Conservation (phyloP, 768 basidiomycete species). For the Pulveroboletus ravenelii region DNA sequence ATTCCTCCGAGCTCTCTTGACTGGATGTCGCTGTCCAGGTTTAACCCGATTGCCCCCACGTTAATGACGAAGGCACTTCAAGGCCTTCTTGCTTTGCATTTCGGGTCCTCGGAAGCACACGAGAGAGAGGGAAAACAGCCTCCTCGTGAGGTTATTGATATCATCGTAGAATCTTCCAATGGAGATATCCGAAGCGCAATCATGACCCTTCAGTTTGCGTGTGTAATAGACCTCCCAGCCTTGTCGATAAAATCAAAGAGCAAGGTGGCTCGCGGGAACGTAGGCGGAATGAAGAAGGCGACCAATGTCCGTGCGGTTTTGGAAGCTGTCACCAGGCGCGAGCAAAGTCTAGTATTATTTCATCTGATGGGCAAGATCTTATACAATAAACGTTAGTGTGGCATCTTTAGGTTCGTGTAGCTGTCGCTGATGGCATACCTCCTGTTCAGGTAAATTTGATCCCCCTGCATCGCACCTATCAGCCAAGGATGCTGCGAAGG, state of each 20-base stretch:
- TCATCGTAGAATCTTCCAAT: slow-evolving; percentile 72
- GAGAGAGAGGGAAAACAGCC: slow-evolving; percentile 33
- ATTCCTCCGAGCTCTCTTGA: not conserved
- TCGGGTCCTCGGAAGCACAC: slow-evolving; percentile 27
- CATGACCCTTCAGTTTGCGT: slow-evolving; percentile 90
- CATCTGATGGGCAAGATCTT: slow-evolving; percentile 90
- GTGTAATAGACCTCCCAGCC: slow-evolving; percentile 35
- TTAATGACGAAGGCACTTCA: slow-evolving; percentile 77
- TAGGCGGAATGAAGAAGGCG: slow-evolving; percentile 12
- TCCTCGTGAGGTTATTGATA: slow-evolving; percentile 64
- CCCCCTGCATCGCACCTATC: slow-evolving; percentile 50
- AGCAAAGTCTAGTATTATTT: slow-evolving; percentile 84
- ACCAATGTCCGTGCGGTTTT: slow-evolving; percentile 39
- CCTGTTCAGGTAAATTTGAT: slow-evolving; percentile 68
- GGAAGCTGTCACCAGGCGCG: slow-evolving; percentile 74
- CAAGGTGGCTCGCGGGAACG: slow-evolving; percentile 32
- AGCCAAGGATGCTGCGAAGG: slow-evolving; percentile 58
- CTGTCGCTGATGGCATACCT: slow-evolving; percentile 1
- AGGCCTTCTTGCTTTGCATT: slow-evolving; percentile 47
- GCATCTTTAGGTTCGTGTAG: not conserved
- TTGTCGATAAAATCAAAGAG: slow-evolving; percentile 15
- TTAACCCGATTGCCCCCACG: slow-evolving; percentile 89
- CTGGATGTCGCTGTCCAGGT: slow-evolving; percentile 42
- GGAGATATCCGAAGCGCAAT: slow-evolving; percentile 93
- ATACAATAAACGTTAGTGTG: slow-evolving; percentile 80